Percentiles rank a stretch among this genome's conserved stretches.
Evolutionary conservation across 441 rosid species (phyloP).

Genomic region (Gossypium schwendimanii): DNA sequence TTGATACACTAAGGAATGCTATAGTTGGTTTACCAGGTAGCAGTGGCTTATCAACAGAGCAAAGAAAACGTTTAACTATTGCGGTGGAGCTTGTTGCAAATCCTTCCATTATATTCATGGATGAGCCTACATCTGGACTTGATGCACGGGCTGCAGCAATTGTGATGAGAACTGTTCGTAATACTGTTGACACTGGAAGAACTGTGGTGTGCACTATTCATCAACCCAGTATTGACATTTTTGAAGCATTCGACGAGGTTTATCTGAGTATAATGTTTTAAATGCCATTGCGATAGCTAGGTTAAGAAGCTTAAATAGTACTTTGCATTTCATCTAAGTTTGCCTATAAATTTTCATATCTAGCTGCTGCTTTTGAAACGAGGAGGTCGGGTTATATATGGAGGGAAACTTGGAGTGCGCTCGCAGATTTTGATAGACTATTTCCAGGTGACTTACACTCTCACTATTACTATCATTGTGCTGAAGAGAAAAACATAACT

Average conservation of each 20-base stretch:
- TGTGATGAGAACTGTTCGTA: constrained; percentile 93
- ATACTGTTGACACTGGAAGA: constrained; percentile 94
- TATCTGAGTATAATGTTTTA: constrained; percentile 14
- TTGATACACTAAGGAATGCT: constrained; percentile 56
- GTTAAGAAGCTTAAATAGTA: not conserved
- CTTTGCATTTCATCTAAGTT: constrained; percentile 4
- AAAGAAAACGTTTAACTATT: constrained; percentile 83
- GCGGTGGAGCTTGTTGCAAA: constrained; percentile 97
- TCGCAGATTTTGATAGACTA: constrained; percentile 68
- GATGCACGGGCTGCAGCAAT: constrained; percentile 97
- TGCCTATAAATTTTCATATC: constrained; percentile 12
- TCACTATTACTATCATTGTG: not conserved
- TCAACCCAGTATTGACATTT: constrained; percentile 89
- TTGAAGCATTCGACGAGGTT: constrained; percentile 93
- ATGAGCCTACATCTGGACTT: constrained; percentile 96
- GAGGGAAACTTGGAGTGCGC: constrained; percentile 71
- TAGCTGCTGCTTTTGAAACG: constrained; percentile 95
- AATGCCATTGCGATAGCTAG: not conserved
- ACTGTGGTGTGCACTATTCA: constrained; percentile 94
- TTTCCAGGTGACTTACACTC: constrained; percentile 57
- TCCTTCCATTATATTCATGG: constrained; percentile 92
- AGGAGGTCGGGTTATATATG: constrained; percentile 86
- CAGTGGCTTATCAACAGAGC: constrained; percentile 84
- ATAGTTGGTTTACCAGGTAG: constrained; percentile 83
- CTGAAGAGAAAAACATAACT: no score